Evolutionary conservation across 495 filamentous ascomycete genomes (phyloP).

Genomic region (Aspergillus egyptiacus): DNA sequence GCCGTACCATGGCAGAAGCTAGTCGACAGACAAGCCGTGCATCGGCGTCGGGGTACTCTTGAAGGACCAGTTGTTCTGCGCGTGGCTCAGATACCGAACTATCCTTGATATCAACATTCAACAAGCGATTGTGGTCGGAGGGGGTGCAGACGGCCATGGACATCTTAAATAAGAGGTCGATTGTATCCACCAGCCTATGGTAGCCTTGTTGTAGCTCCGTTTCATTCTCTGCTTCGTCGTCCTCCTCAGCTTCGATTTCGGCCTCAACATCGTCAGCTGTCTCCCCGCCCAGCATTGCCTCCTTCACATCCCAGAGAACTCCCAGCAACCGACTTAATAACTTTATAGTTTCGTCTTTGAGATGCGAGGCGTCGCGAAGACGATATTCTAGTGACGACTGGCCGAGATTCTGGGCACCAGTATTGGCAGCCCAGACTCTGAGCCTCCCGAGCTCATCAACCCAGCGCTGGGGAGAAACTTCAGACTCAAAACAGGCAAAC

Average conservation of each 20-base stretch:
- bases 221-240: not conserved
- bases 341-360: conserved; percentile 22
- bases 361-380: conserved; percentile 42
- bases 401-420: conserved; percentile 37
- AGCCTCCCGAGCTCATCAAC: conserved; percentile 35
- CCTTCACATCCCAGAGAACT: conserved; percentile 1
- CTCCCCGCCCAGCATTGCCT: not conserved
- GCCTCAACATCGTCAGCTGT: not conserved
- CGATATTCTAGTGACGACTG: conserved; percentile 42
- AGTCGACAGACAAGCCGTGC: not conserved
- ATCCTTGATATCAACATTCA: conserved; percentile 4
- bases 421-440: conserved; percentile 43
- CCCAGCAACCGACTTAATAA: not conserved
- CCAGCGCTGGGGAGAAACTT: conserved; percentile 14
- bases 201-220: conserved; percentile 6
- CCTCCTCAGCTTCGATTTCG: not conserved
- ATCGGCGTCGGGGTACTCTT: not conserved
- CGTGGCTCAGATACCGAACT: not conserved
- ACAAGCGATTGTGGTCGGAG: conserved; percentile 17
- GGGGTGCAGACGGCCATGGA: conserved; percentile 23
- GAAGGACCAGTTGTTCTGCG: not conserved
- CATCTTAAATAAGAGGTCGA: conserved; percentile 19
- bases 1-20: conserved; percentile 5
- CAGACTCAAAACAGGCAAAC: not conserved
- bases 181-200: conserved; percentile 1